A percentile compares a stretch with the other conserved stretches of the same genome.
Evolutionary conservation across 2,329 filamentous ascomycete species (phyloP).

Genomic region (Zasmidium citrigriseum): DNA sequence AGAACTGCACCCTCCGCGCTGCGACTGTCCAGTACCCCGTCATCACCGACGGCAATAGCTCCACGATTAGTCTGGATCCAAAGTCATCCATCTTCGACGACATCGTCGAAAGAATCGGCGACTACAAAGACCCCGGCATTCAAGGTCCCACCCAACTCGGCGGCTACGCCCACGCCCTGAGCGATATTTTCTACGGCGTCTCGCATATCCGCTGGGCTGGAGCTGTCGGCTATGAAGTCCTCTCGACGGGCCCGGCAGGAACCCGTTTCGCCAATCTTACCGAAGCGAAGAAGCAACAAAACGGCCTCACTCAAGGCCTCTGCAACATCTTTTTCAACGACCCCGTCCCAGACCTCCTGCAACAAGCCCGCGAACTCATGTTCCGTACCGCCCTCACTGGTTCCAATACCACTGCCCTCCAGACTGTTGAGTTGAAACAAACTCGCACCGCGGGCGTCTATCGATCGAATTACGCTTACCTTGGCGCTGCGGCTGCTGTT

Average conservation of each 20-base stretch:
- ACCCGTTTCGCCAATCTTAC: conserved; percentile 6
- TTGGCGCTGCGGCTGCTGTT: conserved; percentile 3
- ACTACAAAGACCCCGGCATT: background rate
- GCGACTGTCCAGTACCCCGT: conserved; percentile 11
- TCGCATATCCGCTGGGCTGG: conserved; percentile 3
- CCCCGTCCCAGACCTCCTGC: conserved; percentile 4
- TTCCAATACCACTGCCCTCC: conserved; percentile 1
- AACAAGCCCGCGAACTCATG: conserved; percentile 13
- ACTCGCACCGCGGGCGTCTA: conserved; percentile 5
- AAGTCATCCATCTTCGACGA: conserved; percentile 6
- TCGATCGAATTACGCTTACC: conserved; percentile 4
- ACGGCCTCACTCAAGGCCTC: background rate
- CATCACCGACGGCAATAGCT: conserved; percentile 13
- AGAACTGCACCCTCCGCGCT: conserved; percentile 11
- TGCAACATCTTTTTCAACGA: conserved; percentile 14
- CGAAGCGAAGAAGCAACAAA: background rate
- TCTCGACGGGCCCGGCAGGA: background rate
- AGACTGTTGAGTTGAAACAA: background rate
- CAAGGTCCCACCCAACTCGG: conserved; percentile 1
- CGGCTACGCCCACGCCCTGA: conserved; percentile 2
- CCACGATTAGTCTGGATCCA: conserved; percentile 10
- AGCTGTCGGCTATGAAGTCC: conserved; percentile 6
- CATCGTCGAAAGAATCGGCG: background rate
- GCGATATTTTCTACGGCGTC: conserved; percentile 3
- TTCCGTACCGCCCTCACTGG: conserved; percentile 9